phyloP scores from a whole-genome alignment of 345 rosid species.

The Sisymbrium irio region DNA sequence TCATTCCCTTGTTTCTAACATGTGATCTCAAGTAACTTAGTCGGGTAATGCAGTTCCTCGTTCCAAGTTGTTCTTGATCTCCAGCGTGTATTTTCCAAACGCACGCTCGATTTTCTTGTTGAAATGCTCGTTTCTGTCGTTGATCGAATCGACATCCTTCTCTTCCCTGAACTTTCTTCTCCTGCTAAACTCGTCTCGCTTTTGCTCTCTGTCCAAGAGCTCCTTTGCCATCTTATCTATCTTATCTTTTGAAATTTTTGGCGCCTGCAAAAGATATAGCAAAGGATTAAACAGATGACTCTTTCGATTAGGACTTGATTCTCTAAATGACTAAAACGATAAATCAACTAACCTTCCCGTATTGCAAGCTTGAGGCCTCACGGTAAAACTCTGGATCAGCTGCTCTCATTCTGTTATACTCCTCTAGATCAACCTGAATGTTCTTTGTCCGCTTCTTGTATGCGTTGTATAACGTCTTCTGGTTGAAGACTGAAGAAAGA shows the following conservation, averaged over 20 bases:
- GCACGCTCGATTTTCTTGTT: constrained; percentile 98
- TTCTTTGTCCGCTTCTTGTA: constrained; percentile 87
- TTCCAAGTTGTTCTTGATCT: constrained; percentile 96
- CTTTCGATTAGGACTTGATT: neutral
- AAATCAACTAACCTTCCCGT: constrained; percentile 69
- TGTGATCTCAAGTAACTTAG: constrained; percentile 42
- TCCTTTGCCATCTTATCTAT: constrained; percentile 65
- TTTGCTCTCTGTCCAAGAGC: constrained; percentile 71
- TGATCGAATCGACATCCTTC: constrained; percentile 89
- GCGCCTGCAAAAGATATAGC: constrained; percentile 51
- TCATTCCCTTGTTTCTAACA: neutral
- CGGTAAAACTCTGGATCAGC: constrained; percentile 98
- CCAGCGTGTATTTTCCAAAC: constrained; percentile 90
- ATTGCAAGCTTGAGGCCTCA: constrained; percentile 87
- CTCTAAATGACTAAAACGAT: neutral
- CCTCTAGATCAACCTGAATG: constrained; percentile 67
- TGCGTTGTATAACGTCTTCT: constrained; percentile 80
- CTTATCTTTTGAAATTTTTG: constrained; percentile 65
- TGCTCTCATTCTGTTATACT: constrained; percentile 93
- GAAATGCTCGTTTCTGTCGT: constrained; percentile 98
- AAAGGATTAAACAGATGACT: neutral
- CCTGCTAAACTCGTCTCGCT: constrained; percentile 77
- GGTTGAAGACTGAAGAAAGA: constrained; percentile 71
- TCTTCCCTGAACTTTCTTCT: constrained; percentile 89
- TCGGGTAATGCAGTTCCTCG: constrained; percentile 98